A percentile compares a stretch with the other conserved stretches of the same genome.
phyloP scores from a whole-genome alignment of 164 flowering plant species.

The Dillenia turbinata region DNA sequence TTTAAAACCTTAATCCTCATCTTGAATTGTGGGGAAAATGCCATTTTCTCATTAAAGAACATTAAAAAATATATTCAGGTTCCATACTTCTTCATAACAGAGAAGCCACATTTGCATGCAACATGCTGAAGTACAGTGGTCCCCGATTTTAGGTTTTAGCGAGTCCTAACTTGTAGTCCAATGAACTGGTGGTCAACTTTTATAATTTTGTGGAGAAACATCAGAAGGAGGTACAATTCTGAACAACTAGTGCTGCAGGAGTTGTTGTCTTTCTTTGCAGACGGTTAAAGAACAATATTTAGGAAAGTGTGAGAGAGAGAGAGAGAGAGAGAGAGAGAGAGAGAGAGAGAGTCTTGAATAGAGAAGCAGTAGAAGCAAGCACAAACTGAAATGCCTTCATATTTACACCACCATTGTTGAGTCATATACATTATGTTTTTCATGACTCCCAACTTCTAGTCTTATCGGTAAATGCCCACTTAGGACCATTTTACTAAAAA shows the following conservation, averaged over 20 bases:
- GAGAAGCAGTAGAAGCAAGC: no score
- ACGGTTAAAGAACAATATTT: background rate
- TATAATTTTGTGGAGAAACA: background rate
- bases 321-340: no score
- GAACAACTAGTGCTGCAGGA: background rate
- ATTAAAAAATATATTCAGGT: background rate
- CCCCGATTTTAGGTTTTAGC: no score
- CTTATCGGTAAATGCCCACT: no score
- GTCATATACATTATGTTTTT: no score
- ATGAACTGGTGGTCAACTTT: background rate
- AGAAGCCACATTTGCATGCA: background rate
- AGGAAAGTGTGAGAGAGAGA: background rate
- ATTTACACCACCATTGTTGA: no score
- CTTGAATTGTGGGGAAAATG: background rate
- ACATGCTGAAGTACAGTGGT: no score
- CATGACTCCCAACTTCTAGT: no score
- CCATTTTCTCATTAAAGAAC: background rate
- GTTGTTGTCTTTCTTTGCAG: background rate
- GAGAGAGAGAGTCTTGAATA: no score
- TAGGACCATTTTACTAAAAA: no score
- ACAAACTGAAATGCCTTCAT: no score
- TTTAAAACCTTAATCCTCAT: constrained; percentile 16
- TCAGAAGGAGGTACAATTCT: background rate
- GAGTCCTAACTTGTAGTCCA: no score
- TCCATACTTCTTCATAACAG: constrained; percentile 14